Conservation (phyloP, 2,329 filamentous ascomycete species). For the Lachnellula subtilissima region DNA sequence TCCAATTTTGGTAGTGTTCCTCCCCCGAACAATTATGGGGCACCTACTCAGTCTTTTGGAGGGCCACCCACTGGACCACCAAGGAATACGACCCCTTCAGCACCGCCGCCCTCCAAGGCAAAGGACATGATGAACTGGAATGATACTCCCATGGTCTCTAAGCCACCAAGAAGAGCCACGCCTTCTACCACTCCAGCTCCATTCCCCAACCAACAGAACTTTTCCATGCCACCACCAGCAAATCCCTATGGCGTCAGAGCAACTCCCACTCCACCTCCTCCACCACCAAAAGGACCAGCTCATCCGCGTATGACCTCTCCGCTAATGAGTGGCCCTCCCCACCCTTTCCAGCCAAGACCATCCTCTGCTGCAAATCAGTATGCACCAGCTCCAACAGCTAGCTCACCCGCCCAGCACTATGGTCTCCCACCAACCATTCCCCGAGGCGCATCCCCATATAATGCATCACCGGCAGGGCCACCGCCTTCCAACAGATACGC, state of each 20-base stretch:
- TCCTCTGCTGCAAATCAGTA: slow-evolving; percentile 59
- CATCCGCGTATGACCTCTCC: slow-evolving; percentile 71
- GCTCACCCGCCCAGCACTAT: slow-evolving; percentile 38
- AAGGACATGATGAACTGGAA: slow-evolving; percentile 85
- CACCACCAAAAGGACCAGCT: slow-evolving; percentile 75
- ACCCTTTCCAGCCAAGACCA: slow-evolving; percentile 45
- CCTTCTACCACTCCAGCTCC: slow-evolving; percentile 64
- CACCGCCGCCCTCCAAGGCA: slow-evolving; percentile 62
- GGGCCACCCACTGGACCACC: slow-evolving; percentile 59
- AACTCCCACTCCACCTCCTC: slow-evolving; percentile 68
- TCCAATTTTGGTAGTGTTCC: slow-evolving; percentile 32
- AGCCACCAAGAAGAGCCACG: slow-evolving; percentile 70
- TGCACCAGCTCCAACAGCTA: slow-evolving; percentile 56
- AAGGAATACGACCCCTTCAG: slow-evolving; percentile 63
- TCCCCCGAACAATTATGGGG: slow-evolving; percentile 19
- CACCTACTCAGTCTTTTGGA: slow-evolving; percentile 34
- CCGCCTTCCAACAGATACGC: slow-evolving; percentile 75
- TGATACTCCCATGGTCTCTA: slow-evolving; percentile 81
- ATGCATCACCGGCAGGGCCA: slow-evolving; percentile 65
- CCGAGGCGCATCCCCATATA: slow-evolving; percentile 80
- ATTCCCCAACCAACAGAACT: slow-evolving; percentile 62
- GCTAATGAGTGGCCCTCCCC: slow-evolving; percentile 49
- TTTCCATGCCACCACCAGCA: slow-evolving; percentile 38
- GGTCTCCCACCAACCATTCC: slow-evolving; percentile 54
- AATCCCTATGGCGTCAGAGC: slow-evolving; percentile 42